Conservation (phyloP, 805 yeast species). For the Monosporozyma unispora region DNA sequence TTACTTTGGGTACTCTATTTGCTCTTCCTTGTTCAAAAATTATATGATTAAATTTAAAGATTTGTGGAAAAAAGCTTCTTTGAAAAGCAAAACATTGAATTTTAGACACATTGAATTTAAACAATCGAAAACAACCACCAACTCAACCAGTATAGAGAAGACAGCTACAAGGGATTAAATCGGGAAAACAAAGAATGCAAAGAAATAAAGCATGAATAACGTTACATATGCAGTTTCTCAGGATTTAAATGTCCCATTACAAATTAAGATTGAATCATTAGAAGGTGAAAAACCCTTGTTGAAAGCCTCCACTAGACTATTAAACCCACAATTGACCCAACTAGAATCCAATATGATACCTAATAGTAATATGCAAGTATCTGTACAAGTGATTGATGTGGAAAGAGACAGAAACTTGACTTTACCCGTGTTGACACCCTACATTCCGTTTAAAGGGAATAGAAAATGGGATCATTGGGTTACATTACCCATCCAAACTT, state of each 20-base stretch:
- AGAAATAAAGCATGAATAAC: conserved; percentile 12
- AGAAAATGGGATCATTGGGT: conserved; percentile 68
- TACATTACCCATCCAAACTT: conserved; percentile 58
- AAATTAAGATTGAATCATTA: conserved; percentile 38
- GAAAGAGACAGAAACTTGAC: conserved; percentile 40
- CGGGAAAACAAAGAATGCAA: background rate
- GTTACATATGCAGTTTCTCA: conserved; percentile 50
- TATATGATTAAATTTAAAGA: background rate
- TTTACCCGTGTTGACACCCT: conserved; percentile 41
- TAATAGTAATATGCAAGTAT: conserved; percentile 34
- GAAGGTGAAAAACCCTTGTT: conserved; percentile 38
- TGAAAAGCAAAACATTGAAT: background rate
- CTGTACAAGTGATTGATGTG: conserved; percentile 36
- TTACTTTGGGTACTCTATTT: background rate
- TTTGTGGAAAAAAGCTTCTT: background rate
- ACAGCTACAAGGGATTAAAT: background rate
- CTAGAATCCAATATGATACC: conserved; percentile 33
- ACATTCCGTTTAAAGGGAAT: conserved; percentile 36
- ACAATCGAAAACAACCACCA: too few species aligned
- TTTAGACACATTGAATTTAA: background rate
- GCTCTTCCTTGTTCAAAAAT: background rate
- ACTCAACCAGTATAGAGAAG: too few species aligned
- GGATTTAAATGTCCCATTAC: conserved; percentile 43
- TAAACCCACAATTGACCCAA: conserved; percentile 38
- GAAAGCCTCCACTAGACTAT: conserved; percentile 38